A percentile compares a stretch with the other conserved stretches of the same genome.
Evolutionary conservation across 177 flowering plant species (phyloP).

Genomic region (Vitis hybrid): DNA sequence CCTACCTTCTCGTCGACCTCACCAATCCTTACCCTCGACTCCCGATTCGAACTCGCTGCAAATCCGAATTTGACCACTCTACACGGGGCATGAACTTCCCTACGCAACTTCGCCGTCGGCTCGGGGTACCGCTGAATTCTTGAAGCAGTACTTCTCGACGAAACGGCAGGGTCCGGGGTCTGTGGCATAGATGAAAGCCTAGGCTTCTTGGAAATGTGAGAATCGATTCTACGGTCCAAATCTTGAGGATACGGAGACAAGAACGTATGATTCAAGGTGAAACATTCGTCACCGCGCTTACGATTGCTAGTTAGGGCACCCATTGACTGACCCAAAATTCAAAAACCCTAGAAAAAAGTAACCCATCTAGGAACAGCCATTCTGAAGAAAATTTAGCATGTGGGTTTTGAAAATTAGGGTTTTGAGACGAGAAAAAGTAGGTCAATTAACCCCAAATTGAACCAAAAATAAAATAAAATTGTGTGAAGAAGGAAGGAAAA

Average conservation of each 20-base stretch:
- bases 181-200: conserved; percentile 22
- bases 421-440: neutral
- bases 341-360: conserved; percentile 1
- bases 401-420: neutral
- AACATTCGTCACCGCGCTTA: conserved; percentile 50
- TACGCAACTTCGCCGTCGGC: conserved; percentile 15
- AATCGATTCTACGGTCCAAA: neutral
- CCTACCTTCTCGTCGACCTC: conserved; percentile 6
- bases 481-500: too few species aligned
- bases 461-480: neutral
- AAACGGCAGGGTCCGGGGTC: conserved; percentile 4
- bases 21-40: neutral
- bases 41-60: conserved; percentile 6
- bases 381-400: neutral
- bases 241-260: conserved; percentile 21
- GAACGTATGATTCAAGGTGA: conserved; percentile 13
- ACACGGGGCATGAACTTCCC: conserved; percentile 65
- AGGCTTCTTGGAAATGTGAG: conserved; percentile 37
- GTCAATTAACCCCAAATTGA: neutral
- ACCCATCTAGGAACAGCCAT: conserved; percentile 17
- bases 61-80: conserved; percentile 27
- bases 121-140: conserved; percentile 50
- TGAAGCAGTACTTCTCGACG: conserved; percentile 24
- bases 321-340: conserved; percentile 27
- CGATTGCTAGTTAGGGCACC: conserved; percentile 56